phyloP scores from a whole-genome alignment of 169 alveolate genomes.

The Plasmodium blacklocki region DNA sequence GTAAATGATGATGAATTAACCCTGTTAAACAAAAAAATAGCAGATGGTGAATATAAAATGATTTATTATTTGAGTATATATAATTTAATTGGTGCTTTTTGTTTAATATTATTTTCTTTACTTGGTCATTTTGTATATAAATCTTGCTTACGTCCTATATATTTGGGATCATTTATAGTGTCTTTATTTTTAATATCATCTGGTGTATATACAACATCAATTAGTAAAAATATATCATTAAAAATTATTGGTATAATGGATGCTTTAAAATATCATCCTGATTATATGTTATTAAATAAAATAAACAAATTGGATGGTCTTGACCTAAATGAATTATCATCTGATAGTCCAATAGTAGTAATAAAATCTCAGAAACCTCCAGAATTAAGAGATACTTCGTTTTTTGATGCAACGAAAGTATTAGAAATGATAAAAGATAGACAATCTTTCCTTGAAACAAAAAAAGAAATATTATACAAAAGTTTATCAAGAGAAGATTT shows the following conservation, averaged over 20 bases:
- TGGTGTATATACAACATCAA: constrained; percentile 75
- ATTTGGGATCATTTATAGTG: constrained; percentile 69
- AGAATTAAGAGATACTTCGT: not conserved
- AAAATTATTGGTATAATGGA: constrained; percentile 76
- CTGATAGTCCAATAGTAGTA: not conserved
- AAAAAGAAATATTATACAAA: constrained; percentile 40
- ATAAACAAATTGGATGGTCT: constrained; percentile 18
- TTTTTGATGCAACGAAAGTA: constrained; percentile 53
- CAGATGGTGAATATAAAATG: constrained; percentile 48
- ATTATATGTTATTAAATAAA: constrained; percentile 71
- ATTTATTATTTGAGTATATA: constrained; percentile 62
- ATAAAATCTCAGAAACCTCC: not conserved
- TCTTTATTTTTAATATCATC: constrained; percentile 74
- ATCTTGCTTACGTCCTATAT: constrained; percentile 56
- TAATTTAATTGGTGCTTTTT: constrained; percentile 61
- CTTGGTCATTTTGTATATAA: constrained; percentile 73
- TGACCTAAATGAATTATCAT: not conserved
- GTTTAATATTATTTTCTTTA: constrained; percentile 47
- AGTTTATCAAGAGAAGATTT: constrained; percentile 63
- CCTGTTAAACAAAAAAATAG: constrained; percentile 13
- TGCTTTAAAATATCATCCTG: constrained; percentile 74
- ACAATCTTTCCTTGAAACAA: constrained; percentile 33
- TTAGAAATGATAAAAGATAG: constrained; percentile 72
- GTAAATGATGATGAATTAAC: constrained; percentile 52
- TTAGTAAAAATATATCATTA: constrained; percentile 69